Percentiles rank a stretch among this genome's conserved stretches.
These are phyloP conservation scores for Effrenium voratum DNA, from an alignment of 73 alveolate genomes.

Conservation along the genomic window DNA sequence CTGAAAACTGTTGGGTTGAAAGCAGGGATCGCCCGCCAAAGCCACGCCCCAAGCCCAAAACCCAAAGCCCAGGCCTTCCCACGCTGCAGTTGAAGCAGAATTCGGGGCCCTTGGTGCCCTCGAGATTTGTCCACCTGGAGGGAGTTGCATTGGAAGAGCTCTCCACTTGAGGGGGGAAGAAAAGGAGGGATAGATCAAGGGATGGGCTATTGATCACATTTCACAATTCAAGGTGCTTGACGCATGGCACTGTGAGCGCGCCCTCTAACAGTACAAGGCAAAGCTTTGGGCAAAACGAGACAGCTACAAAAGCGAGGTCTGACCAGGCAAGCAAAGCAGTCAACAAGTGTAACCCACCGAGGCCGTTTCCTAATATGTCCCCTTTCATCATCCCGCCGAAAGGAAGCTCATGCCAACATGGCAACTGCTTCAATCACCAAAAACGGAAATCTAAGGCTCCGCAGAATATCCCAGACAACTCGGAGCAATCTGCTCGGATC, in stretches of 20 bases:
- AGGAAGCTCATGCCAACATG: neutral
- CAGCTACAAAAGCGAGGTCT: neutral
- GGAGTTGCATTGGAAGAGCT: neutral
- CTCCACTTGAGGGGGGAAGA: neutral
- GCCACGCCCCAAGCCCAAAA: neutral
- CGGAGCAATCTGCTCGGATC: neutral
- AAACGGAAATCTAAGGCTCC: no score
- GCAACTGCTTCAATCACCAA: neutral
- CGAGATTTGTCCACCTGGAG: constrained; percentile 28
- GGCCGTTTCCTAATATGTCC: neutral
- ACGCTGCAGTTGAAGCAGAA: constrained; percentile 26
- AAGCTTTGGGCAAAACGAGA: no score
- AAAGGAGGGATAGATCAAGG: no score
- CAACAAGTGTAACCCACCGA: neutral
- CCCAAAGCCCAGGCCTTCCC: neutral
- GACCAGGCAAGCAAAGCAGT: neutral
- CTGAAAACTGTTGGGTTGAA: neutral
- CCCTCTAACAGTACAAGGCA: no score
- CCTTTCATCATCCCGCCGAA: neutral
- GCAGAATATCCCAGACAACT: neutral
- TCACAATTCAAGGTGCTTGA: neutral
- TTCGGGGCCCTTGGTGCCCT: constrained; percentile 17
- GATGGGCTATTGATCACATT: neutral
- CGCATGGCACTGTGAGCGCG: no score
- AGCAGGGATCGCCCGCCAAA: neutral